Percentiles rank a stretch among this genome's conserved stretches.
These are phyloP conservation scores for Erysiphe pulchra DNA, from an alignment of 2,329 filamentous ascomycete species.

Conservation along the genomic window DNA sequence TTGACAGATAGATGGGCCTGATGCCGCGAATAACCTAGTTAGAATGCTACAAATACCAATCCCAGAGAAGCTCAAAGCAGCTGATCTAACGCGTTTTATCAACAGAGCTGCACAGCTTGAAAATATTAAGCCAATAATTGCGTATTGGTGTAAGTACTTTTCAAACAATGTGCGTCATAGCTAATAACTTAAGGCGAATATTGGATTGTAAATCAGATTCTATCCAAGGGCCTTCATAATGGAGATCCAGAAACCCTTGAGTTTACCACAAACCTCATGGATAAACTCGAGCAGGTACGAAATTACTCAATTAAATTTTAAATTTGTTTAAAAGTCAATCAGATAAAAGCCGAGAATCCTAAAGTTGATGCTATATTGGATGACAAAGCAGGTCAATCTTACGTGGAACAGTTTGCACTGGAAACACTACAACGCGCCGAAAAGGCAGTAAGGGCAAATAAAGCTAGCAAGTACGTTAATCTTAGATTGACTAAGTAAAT, in stretches of 20 bases:
- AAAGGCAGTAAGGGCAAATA: slow-evolving; percentile 15
- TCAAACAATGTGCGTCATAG: slow-evolving; percentile 1
- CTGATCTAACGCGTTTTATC: slow-evolving; percentile 66
- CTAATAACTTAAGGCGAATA: slow-evolving; percentile 41
- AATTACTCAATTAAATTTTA: neutral
- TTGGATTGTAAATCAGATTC: slow-evolving; percentile 79
- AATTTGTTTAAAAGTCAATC: neutral
- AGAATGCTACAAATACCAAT: slow-evolving; percentile 22
- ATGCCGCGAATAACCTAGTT: no score
- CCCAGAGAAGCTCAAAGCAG: slow-evolving; percentile 47
- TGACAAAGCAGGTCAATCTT: slow-evolving; percentile 66
- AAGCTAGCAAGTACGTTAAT: slow-evolving; percentile 52
- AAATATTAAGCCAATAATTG: slow-evolving; percentile 58
- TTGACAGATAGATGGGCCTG: no score
- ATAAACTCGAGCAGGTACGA: slow-evolving; percentile 56
- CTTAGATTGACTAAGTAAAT: neutral
- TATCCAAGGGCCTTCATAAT: slow-evolving; percentile 55
- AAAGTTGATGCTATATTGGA: slow-evolving; percentile 66
- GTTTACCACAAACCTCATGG: slow-evolving; percentile 70
- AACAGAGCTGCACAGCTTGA: slow-evolving; percentile 66
- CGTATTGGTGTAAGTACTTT: slow-evolving; percentile 67
- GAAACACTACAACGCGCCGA: slow-evolving; percentile 70
- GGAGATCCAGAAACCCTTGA: slow-evolving; percentile 49
- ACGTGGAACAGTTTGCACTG: slow-evolving; percentile 80
- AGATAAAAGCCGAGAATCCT: slow-evolving; percentile 47